Evolutionary conservation across 2,329 filamentous ascomycete species (phyloP).

Genomic region (Fusarium verticillioides): DNA sequence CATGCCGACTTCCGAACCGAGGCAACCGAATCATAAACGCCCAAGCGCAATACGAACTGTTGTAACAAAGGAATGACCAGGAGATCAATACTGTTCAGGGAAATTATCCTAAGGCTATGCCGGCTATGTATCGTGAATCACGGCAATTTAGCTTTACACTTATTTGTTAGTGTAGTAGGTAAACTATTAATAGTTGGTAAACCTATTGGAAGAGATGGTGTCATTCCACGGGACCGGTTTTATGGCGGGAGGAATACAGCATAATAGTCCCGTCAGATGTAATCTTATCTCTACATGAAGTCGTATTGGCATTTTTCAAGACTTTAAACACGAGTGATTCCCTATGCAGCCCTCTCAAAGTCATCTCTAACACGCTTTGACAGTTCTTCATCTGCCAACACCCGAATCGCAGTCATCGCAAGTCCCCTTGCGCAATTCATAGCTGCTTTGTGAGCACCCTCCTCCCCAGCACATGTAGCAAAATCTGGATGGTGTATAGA

Average conservation of each 20-base stretch:
- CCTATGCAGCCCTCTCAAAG: not conserved
- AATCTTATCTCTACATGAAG: accelerated
- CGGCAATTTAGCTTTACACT: too few species aligned
- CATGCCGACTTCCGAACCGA: not conserved
- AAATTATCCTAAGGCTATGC: too few species aligned
- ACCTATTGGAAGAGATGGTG: accelerated
- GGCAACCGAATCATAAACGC: not conserved
- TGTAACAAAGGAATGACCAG: not conserved
- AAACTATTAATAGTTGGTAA: not conserved
- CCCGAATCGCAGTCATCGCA: not conserved
- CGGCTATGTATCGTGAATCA: too few species aligned
- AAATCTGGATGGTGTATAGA: not conserved
- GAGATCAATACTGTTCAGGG: not conserved
- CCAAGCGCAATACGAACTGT: not conserved
- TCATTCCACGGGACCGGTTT: not conserved
- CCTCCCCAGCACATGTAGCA: not conserved
- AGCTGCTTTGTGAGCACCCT: not conserved
- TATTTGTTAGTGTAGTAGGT: accelerated
- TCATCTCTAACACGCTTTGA: not conserved
- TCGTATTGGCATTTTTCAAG: accelerated
- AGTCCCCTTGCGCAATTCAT: not conserved
- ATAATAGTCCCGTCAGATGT: too few species aligned
- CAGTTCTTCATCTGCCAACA: not conserved
- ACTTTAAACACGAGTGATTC: accelerated
- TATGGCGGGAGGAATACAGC: accelerated